Conservation (phyloP, 2,329 filamentous ascomycete genomes). For the Juglanconis sp. region DNA sequence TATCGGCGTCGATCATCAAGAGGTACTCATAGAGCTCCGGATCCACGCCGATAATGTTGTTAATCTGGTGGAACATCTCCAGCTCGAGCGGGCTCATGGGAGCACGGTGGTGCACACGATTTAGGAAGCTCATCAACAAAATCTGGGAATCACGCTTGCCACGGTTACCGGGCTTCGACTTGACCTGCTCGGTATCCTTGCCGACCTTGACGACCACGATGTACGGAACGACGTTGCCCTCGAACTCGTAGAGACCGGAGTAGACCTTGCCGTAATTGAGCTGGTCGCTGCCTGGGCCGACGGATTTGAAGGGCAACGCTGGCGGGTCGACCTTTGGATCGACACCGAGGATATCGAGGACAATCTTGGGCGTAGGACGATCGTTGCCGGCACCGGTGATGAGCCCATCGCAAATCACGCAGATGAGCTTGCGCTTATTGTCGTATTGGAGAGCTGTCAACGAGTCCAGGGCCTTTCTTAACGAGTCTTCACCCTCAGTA, state of each 20-base stretch:
- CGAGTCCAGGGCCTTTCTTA: slow-evolving; percentile 90
- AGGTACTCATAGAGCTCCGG: slow-evolving; percentile 97
- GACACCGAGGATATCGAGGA: slow-evolving; percentile 93
- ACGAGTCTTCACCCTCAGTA: slow-evolving; percentile 93
- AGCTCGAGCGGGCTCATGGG: slow-evolving; percentile 95
- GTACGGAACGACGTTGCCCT: slow-evolving; percentile 96
- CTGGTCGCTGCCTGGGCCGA: slow-evolving; percentile 84
- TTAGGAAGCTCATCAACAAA: slow-evolving; percentile 93
- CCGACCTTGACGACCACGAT: slow-evolving; percentile 95
- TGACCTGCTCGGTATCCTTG: slow-evolving; percentile 89
- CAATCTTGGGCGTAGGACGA: slow-evolving; percentile 93
- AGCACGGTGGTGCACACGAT: slow-evolving; percentile 89
- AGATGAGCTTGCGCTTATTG: slow-evolving; percentile 96
- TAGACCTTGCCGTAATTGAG: slow-evolving; percentile 99
- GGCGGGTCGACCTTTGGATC: slow-evolving; percentile 96
- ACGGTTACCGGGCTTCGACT: slow-evolving; percentile 92
- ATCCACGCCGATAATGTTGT: slow-evolving; percentile 98
- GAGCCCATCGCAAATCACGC: slow-evolving; percentile 94
- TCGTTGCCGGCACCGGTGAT: slow-evolving; percentile 96
- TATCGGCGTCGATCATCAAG: slow-evolving; percentile 97
- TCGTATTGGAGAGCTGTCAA: slow-evolving; percentile 93
- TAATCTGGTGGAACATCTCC: slow-evolving; percentile 98
- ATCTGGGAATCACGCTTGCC: slow-evolving; percentile 99
- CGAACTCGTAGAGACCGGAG: slow-evolving; percentile 93
- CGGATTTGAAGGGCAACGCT: slow-evolving; percentile 88